Evolutionary conservation across 805 yeast genomes (phyloP).

Genomic region (Saccharomycopsis sp.): DNA sequence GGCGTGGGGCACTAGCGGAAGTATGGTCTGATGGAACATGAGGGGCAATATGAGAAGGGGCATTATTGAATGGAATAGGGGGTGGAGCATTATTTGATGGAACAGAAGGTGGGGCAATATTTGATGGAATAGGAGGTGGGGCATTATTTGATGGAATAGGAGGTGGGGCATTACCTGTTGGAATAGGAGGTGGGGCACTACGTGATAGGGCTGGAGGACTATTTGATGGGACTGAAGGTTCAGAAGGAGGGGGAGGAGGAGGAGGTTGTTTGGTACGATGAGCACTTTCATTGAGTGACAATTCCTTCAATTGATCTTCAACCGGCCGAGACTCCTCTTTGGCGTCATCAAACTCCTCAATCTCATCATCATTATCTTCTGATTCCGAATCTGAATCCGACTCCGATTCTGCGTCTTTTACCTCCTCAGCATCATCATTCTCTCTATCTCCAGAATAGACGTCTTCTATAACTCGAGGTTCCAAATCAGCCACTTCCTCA

Average conservation of each 20-base stretch:
- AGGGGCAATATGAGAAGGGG: too few species aligned
- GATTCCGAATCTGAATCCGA: constrained; percentile 25
- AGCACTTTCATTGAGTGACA: background rate
- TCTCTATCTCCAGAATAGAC: constrained; percentile 2
- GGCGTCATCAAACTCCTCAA: background rate
- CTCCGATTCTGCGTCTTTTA: constrained; percentile 25
- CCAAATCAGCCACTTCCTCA: background rate
- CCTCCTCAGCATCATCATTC: constrained; percentile 7
- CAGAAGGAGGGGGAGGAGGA: constrained; percentile 20
- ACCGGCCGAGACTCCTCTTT: background rate
- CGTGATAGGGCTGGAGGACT: constrained; percentile 21
- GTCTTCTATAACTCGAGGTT: too few species aligned
- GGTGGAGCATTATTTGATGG: constrained; percentile 20
- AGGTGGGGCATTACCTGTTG: constrained; percentile 19
- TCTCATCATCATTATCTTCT: constrained; percentile 28
- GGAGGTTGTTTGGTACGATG: constrained; percentile 4
- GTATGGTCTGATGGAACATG: constrained; percentile 13
- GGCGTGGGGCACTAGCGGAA: constrained; percentile 19
- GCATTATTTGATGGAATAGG: constrained; percentile 22
- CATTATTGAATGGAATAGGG: constrained; percentile 5
- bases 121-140: constrained; percentile 16
- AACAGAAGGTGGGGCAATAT: constrained; percentile 14
- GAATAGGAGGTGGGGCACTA: constrained; percentile 11
- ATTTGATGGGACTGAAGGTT: constrained; percentile 18
- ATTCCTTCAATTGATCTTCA: background rate